A percentile compares a stretch with the other conserved stretches of the same genome.
Evolutionary conservation across 2,329 filamentous ascomycete species (phyloP).

Genomic region (Scedosporium dehoogii): DNA sequence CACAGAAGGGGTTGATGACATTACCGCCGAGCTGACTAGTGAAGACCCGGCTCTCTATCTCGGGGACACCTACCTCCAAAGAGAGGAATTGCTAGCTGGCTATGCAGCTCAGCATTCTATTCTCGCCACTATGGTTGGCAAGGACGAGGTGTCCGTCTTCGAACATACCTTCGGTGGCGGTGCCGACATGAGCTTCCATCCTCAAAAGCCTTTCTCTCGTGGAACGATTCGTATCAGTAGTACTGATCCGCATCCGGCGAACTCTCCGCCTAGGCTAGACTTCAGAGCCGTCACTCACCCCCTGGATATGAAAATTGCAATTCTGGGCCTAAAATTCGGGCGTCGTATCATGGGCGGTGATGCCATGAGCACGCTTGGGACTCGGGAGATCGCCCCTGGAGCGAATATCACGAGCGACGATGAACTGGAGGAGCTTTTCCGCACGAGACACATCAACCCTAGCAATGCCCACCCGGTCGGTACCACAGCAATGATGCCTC

Average conservation of each 20-base stretch:
- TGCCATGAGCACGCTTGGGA: constrained; percentile 17
- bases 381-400: constrained; percentile 24
- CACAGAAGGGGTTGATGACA: constrained; percentile 4
- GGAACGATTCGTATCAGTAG: neutral
- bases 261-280: constrained; percentile 41
- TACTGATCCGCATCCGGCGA: constrained; percentile 30
- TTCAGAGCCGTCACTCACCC: constrained; percentile 23
- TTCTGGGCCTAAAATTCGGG: constrained; percentile 19
- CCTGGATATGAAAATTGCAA: constrained; percentile 23
- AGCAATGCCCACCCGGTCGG: constrained; percentile 15
- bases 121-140: constrained; percentile 11
- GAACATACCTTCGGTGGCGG: constrained; percentile 14
- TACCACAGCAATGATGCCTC: constrained; percentile 23
- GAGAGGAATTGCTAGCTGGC: constrained; percentile 10
- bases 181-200: neutral
- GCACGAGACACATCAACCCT: constrained; percentile 4
- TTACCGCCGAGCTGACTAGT: constrained; percentile 6
- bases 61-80: constrained; percentile 12
- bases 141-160: constrained; percentile 11
- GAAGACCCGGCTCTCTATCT: constrained; percentile 13
- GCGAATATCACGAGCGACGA: constrained; percentile 11
- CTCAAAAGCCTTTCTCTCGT: neutral
- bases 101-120: constrained; percentile 10
- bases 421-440: constrained; percentile 16
- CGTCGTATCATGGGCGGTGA: constrained; percentile 17